Evolutionary conservation across 2,329 filamentous ascomycete genomes (phyloP).

Genomic region (Monascus ruber): DNA sequence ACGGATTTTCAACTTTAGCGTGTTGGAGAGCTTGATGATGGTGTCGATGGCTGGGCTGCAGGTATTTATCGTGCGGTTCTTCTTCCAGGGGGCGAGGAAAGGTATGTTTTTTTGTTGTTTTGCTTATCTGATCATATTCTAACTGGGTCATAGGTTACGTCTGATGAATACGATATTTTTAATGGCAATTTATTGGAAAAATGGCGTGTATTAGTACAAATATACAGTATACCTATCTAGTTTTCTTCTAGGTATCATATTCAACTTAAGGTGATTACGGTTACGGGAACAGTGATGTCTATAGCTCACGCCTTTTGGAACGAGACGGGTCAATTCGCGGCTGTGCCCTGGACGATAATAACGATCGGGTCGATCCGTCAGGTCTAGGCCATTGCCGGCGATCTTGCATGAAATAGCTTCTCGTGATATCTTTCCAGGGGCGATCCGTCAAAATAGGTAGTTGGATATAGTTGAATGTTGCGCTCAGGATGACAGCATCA

Average conservation of each 20-base stretch:
- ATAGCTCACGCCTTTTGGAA: too few species aligned
- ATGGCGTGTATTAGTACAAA: slow-evolving; percentile 10
- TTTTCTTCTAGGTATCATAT: neutral
- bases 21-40: slow-evolving; percentile 86
- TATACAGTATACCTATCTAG: slow-evolving; percentile 2
- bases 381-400: too few species aligned
- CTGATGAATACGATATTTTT: slow-evolving; percentile 10
- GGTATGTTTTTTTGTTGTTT: slow-evolving; percentile 29
- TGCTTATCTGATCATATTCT: neutral
- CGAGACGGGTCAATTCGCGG: too few species aligned
- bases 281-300: too few species aligned
- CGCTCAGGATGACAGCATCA: too few species aligned
- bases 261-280: too few species aligned
- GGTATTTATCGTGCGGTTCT: slow-evolving; percentile 95
- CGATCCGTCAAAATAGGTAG: too few species aligned
- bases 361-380: too few species aligned
- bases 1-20: slow-evolving; percentile 92
- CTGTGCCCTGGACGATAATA: too few species aligned
- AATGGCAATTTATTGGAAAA: slow-evolving; percentile 13
- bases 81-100: slow-evolving; percentile 82
- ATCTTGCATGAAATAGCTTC: too few species aligned
- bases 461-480: too few species aligned
- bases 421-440: too few species aligned
- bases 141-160: slow-evolving; percentile 18
- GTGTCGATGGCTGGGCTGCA: slow-evolving; percentile 90